Percentiles rank a stretch among this genome's conserved stretches.
phyloP scores from a whole-genome alignment of 2,329 filamentous ascomycete genomes.

The Nemania abortiva region DNA sequence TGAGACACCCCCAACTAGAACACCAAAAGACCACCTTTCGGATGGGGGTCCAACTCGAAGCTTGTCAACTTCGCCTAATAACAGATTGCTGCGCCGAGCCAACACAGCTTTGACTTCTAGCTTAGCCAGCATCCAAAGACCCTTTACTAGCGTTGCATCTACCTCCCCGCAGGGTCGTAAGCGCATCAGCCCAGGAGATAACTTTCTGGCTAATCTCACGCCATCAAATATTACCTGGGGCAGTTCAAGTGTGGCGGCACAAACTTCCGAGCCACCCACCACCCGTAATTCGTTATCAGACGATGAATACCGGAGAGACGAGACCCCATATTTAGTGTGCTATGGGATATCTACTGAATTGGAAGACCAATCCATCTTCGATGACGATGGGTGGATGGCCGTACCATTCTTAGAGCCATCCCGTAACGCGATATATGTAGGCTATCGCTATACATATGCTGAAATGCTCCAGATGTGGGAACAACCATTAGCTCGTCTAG shows the following conservation, averaged over 20 bases:
- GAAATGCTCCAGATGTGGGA: slow-evolving; percentile 76
- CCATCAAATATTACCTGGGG: slow-evolving; percentile 66
- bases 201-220: slow-evolving; percentile 66
- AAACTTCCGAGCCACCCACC: slow-evolving; percentile 59
- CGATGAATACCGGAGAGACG: slow-evolving; percentile 63
- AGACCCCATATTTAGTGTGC: slow-evolving; percentile 61
- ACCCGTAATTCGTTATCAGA: slow-evolving; percentile 66
- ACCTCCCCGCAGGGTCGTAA: slow-evolving; percentile 62
- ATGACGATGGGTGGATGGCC: slow-evolving; percentile 75
- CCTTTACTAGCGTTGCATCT: slow-evolving; percentile 56
- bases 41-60: slow-evolving; percentile 64
- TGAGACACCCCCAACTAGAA: slow-evolving; percentile 69
- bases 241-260: slow-evolving; percentile 58
- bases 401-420: slow-evolving; percentile 68
- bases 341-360: slow-evolving; percentile 66
- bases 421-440: slow-evolving; percentile 64
- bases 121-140: slow-evolving; percentile 65
- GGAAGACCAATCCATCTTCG: slow-evolving; percentile 73
- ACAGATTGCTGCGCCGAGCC: slow-evolving; percentile 63
- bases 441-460: slow-evolving; percentile 75
- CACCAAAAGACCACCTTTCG: slow-evolving; percentile 58
- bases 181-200: slow-evolving; percentile 72
- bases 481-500: slow-evolving; percentile 71
- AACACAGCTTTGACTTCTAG: slow-evolving; percentile 69
- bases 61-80: slow-evolving; percentile 71